Percentiles rank a stretch among this genome's conserved stretches.
These are phyloP conservation scores for Rhododendron simsii DNA, from an alignment of 148 eudicot species.

Conservation along the genomic window DNA sequence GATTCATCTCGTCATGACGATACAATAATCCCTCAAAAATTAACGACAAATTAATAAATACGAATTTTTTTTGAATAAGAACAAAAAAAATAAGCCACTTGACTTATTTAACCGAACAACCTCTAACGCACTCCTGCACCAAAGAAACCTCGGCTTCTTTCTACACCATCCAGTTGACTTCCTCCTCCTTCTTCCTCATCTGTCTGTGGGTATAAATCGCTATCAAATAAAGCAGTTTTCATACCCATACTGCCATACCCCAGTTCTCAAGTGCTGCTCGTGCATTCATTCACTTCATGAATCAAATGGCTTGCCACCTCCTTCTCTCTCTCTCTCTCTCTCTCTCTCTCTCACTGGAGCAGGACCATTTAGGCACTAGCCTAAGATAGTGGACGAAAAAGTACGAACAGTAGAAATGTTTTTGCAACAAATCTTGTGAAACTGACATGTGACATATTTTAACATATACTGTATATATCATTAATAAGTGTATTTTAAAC, in stretches of 20 bases:
- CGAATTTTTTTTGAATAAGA: too few relatives aligned
- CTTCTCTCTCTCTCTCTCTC: neutral
- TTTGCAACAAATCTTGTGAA: neutral
- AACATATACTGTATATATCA: too few relatives aligned
- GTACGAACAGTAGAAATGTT: neutral
- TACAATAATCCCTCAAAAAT: too few relatives aligned
- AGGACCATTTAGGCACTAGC: neutral
- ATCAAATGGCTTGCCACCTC: neutral
- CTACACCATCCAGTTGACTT: neutral
- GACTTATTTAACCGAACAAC: too few relatives aligned
- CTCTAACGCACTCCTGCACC: neutral
- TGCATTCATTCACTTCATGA: neutral
- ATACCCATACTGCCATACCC: neutral
- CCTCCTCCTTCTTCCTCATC: neutral
- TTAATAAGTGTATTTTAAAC: too few relatives aligned
- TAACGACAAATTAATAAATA: too few relatives aligned
- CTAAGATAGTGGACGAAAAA: neutral
- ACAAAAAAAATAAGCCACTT: too few relatives aligned
- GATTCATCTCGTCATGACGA: too few relatives aligned
- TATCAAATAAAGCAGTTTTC: neutral
- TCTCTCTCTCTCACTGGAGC: neutral
- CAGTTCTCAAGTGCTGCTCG: neutral
- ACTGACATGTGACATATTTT: neutral
- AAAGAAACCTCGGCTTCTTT: neutral
- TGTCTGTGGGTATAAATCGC: neutral